Evolutionary conservation across 768 basidiomycete species (phyloP).

Genomic region (Mycena polygramma): DNA sequence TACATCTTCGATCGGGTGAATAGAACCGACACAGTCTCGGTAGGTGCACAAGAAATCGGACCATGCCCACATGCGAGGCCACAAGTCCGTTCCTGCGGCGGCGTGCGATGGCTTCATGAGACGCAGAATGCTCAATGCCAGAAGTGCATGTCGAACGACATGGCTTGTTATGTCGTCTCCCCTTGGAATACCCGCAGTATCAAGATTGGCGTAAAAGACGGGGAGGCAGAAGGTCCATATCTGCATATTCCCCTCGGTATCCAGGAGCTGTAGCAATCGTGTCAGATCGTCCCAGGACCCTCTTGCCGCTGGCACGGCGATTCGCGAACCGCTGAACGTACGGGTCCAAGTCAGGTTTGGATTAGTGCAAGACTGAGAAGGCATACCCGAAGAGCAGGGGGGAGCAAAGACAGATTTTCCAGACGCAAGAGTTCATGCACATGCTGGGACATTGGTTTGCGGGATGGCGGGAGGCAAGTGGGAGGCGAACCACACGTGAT

Average conservation of each 20-base stretch:
- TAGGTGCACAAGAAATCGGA: neutral
- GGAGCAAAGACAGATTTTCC: neutral
- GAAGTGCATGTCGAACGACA: neutral
- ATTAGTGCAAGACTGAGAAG: neutral
- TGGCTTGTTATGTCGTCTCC: too few species aligned
- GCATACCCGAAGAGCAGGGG: neutral
- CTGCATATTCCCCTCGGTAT: neutral
- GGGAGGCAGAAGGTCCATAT: too few species aligned
- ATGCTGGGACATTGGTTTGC: too few species aligned
- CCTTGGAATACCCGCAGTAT: neutral
- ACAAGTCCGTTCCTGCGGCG: neutral
- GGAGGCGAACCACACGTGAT: too few species aligned
- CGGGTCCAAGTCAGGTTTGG: neutral
- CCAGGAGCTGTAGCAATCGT: neutral
- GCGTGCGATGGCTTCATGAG: neutral
- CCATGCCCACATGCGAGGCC: neutral
- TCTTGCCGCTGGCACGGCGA: neutral
- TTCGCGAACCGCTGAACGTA: neutral
- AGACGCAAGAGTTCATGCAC: neutral
- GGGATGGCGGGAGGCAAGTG: too few species aligned
- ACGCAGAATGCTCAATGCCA: neutral
- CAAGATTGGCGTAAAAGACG: neutral
- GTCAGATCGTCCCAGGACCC: neutral
- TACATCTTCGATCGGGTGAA: neutral
- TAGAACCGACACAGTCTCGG: neutral